These are phyloP conservation scores for Posidonia australis DNA, from an alignment of 106 monocot genomes.

Conservation along the genomic window DNA sequence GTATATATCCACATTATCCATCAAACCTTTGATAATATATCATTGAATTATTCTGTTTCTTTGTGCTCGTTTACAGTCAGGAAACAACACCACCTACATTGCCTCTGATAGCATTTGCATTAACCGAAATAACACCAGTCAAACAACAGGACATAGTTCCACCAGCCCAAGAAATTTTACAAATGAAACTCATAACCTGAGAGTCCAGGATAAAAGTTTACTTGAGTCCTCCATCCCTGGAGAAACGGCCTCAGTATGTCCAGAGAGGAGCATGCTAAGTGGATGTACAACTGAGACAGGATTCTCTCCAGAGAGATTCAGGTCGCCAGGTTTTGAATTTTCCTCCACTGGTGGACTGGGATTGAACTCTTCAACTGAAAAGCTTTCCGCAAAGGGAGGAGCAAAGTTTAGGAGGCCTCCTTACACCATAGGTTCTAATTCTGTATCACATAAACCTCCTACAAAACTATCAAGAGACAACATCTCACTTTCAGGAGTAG, in stretches of 20 bases:
- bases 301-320: constrained; percentile 13
- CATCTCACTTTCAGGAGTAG: constrained; percentile 19
- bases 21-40: background rate
- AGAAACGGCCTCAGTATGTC: constrained; percentile 1
- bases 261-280: constrained; percentile 6
- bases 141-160: constrained; percentile 1
- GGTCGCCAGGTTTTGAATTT: constrained; percentile 6
- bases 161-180: constrained; percentile 10
- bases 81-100: constrained; percentile 14
- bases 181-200: constrained; percentile 17
- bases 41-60: background rate
- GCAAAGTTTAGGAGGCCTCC: constrained; percentile 60
- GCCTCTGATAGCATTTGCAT: constrained; percentile 11
- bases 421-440: constrained; percentile 35
- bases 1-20: background rate
- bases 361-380: constrained; percentile 22
- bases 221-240: constrained; percentile 8
- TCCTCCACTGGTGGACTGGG: constrained; percentile 19
- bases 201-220: constrained; percentile 11
- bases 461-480: constrained; percentile 26
- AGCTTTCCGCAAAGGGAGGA: constrained; percentile 25
- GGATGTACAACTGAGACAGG: constrained; percentile 11
- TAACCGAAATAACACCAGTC: constrained; percentile 9
- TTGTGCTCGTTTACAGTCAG: constrained; percentile 19
- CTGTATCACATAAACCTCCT: constrained; percentile 24